These are phyloP conservation scores for Saccharomycopsis sp. DNA, from an alignment of 805 yeast genomes.

Conservation along the genomic window DNA sequence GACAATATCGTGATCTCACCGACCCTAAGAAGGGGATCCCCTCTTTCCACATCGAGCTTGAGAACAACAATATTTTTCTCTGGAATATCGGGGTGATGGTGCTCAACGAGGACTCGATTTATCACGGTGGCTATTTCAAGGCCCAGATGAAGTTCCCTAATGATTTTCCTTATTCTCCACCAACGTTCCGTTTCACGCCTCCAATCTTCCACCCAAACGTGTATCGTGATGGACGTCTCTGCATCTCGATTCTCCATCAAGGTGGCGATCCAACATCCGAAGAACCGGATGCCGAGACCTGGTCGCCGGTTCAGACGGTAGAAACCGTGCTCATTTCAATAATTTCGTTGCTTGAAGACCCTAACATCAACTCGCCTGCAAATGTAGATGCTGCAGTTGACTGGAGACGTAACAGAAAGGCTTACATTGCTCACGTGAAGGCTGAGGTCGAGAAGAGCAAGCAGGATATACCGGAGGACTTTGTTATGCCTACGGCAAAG, in stretches of 20 bases:
- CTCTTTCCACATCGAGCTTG: slow-evolving; percentile 61
- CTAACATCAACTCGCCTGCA: slow-evolving; percentile 90
- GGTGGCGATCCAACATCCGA: slow-evolving; percentile 87
- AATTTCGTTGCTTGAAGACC: slow-evolving; percentile 86
- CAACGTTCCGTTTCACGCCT: slow-evolving; percentile 86
- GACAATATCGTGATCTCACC: slow-evolving; percentile 89
- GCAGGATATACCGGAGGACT: slow-evolving; percentile 81
- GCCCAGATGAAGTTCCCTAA: slow-evolving; percentile 91
- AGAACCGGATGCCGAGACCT: slow-evolving; percentile 88
- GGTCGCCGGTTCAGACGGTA: slow-evolving; percentile 92
- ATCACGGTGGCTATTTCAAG: slow-evolving; percentile 90
- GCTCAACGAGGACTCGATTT: slow-evolving; percentile 78
- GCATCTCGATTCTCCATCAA: slow-evolving; percentile 88
- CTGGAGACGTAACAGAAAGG: slow-evolving; percentile 75
- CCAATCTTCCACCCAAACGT: slow-evolving; percentile 94
- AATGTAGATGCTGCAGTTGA: slow-evolving; percentile 93
- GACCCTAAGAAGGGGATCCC: slow-evolving; percentile 83
- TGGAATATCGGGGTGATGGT: slow-evolving; percentile 94
- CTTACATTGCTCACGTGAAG: slow-evolving; percentile 66
- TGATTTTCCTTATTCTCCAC: slow-evolving; percentile 91
- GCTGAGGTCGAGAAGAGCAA: slow-evolving; percentile 81
- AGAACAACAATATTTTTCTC: slow-evolving; percentile 53
- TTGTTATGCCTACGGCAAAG: slow-evolving; percentile 69
- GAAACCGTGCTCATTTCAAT: slow-evolving; percentile 87
- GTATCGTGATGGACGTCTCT: slow-evolving; percentile 85